Base-by-base conservation (phyloP, 2,329 filamentous ascomycete genomes). In the Pleomassaria siparia region DNA sequence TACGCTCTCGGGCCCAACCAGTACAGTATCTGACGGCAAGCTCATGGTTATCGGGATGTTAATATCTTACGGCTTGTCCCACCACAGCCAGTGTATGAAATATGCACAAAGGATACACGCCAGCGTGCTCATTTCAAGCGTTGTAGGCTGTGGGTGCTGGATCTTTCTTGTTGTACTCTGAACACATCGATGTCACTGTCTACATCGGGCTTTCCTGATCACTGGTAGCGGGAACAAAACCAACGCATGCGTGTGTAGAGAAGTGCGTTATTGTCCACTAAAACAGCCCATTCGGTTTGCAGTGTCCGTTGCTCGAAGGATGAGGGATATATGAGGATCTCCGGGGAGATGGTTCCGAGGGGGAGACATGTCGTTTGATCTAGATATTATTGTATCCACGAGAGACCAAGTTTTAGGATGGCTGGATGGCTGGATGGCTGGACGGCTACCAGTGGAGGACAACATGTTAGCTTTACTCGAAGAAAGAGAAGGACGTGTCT, bases 231-330 rank as follows among this genome's bases (percentile, higher is more conserved):
- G 8, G 25, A n/a, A 15, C 35, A 33, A 15, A 41, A 45, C 9
- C 54, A 50, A 22, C 56, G 51, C 56, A 59, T 59, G 2, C 45
- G 48, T 2, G 50, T 50, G 35, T 55, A 55, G 25, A 54, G 55
- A 45, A 43, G 30, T 55, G 54, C 22, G 43, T 43, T 37, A 54
- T 51, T 16, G 49, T 46, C 51, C 51, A 55, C n/a, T 55, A n/a
- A n/a, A n/a, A n/a, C n/a, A n/a, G n/a, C n/a, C n/a, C n/a, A n/a
- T n/a, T n/a, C n/a, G n/a, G 40, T 3, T 40, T 13, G 12, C 48
- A 26, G n/a, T 46, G 40, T 15, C 30, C 9, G 15, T 29, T 39
- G 32, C 15, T 52, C 32, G 16, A 33, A 12, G 18, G 40, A 43
- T 6, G 45, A 37, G 11, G 43, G 13, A 26, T 43, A 40, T 20